A percentile compares a stretch with the other conserved stretches of the same genome.
phyloP scores from a whole-genome alignment of 306 rosid species.

The Quercus agrifolia region DNA sequence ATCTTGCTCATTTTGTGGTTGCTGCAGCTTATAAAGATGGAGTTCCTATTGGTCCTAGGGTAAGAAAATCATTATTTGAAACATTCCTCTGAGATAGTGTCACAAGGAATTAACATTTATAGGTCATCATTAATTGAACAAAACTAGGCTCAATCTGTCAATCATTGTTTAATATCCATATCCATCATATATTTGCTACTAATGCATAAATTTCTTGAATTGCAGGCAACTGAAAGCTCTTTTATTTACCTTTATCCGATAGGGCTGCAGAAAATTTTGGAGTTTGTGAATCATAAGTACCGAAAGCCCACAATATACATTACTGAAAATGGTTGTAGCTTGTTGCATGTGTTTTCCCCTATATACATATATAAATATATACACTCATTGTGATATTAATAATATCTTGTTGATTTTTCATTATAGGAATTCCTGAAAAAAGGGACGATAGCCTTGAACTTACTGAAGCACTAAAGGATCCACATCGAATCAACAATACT shows the following conservation, averaged over 20 bases:
- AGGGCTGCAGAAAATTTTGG: slow-evolving; percentile 27
- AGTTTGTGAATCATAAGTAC: slow-evolving; percentile 12
- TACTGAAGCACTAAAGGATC: slow-evolving; percentile 15
- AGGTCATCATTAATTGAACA: neutral
- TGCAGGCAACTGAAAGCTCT: neutral
- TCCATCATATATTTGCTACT: too few relatives aligned
- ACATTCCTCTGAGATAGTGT: neutral
- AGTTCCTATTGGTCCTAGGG: slow-evolving; percentile 19
- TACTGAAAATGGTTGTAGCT: slow-evolving; percentile 33
- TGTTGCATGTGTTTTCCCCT: neutral
- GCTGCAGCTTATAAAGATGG: slow-evolving; percentile 9
- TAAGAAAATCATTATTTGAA: neutral
- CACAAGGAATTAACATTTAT: neutral
- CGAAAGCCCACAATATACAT: slow-evolving; percentile 23
- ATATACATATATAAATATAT: neutral
- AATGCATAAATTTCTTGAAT: neutral
- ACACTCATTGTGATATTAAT: too few relatives aligned
- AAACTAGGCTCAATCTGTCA: neutral
- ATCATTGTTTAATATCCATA: too few relatives aligned
- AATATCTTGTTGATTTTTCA: neutral
- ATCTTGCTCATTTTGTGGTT: neutral
- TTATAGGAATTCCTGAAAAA: slow-evolving; percentile 4
- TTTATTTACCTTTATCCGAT: slow-evolving; percentile 7
- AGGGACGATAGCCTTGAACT: neutral
- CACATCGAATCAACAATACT: slow-evolving; percentile 9